A percentile compares a stretch with the other conserved stretches of the same genome.
Conservation (phyloP, 257 asterid genomes). For the Misopates orontium region DNA sequence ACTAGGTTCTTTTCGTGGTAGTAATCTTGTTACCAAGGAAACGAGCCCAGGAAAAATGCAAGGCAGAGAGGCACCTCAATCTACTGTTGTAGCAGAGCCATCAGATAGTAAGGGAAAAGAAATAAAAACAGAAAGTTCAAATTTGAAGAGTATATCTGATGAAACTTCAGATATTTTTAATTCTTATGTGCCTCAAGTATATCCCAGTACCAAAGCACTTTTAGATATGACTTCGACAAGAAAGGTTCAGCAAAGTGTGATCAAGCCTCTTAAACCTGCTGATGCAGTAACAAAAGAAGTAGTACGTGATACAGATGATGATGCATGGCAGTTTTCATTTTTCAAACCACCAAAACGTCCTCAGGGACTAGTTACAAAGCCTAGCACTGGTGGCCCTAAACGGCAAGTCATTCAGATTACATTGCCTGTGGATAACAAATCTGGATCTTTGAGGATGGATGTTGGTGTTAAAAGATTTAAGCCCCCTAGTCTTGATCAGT, state of each 20-base stretch:
- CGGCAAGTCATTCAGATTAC: constrained; percentile 85
- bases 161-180: constrained; percentile 36
- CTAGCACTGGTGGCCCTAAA: constrained; percentile 57
- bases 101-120: constrained; percentile 36
- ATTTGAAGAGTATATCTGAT: constrained; percentile 33
- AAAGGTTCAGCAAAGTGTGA: constrained; percentile 36
- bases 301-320: constrained; percentile 51
- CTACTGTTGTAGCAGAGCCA: constrained; percentile 41
- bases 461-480: constrained; percentile 71
- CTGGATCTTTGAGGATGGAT: constrained; percentile 50
- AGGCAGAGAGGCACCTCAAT: constrained; percentile 31
- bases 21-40: constrained; percentile 33
- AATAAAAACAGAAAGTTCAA: constrained; percentile 32
- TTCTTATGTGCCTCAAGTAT: constrained; percentile 35
- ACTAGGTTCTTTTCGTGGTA: constrained; percentile 32
- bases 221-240: constrained; percentile 35
- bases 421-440: constrained; percentile 56
- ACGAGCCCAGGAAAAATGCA: constrained; percentile 26
- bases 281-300: constrained; percentile 36
- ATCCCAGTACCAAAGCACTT: constrained; percentile 35
- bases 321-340: constrained; percentile 70
- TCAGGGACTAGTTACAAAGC: constrained; percentile 46
- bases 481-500: constrained; percentile 84
- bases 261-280: constrained; percentile 36
- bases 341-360: constrained; percentile 63